phyloP scores from a whole-genome alignment of 768 basidiomycete genomes.

The Tephrocybe sp. region DNA sequence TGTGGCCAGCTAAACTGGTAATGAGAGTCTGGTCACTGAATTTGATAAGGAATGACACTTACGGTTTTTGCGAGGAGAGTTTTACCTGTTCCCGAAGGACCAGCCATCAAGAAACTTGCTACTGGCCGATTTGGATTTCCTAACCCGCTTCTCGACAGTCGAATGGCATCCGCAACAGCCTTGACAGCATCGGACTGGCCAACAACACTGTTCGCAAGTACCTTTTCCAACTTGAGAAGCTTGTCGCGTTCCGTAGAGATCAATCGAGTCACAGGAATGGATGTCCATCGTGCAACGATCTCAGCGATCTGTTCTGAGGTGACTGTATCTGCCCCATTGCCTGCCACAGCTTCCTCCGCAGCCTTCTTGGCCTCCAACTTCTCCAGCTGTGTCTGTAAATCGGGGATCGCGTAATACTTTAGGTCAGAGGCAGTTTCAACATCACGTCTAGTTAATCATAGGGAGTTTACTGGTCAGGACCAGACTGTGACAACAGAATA shows the following conservation, averaged over 20 bases:
- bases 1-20: constrained; percentile 64
- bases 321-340: constrained; percentile 63
- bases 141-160: constrained; percentile 92
- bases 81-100: constrained; percentile 91
- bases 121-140: constrained; percentile 84
- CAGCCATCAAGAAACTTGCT: constrained; percentile 89
- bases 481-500: not conserved
- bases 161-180: constrained; percentile 91
- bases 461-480: no score
- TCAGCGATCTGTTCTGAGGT: constrained; percentile 90
- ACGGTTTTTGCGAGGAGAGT: constrained; percentile 89
- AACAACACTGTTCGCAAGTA: constrained; percentile 72
- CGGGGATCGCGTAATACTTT: constrained; percentile 89
- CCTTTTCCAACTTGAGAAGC: constrained; percentile 81
- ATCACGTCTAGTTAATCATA: constrained; percentile 48
- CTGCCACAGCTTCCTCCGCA: constrained; percentile 60
- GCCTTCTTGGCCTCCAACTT: constrained; percentile 71
- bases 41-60: constrained; percentile 25
- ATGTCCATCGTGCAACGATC: constrained; percentile 92
- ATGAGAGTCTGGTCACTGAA: not conserved
- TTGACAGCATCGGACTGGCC: constrained; percentile 91
- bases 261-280: constrained; percentile 83
- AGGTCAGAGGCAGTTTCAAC: constrained; percentile 82
- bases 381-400: constrained; percentile 72
- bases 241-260: constrained; percentile 92